These are phyloP conservation scores for Termitomyces sp. DNA, from an alignment of 768 basidiomycete species.

Conservation along the genomic window DNA sequence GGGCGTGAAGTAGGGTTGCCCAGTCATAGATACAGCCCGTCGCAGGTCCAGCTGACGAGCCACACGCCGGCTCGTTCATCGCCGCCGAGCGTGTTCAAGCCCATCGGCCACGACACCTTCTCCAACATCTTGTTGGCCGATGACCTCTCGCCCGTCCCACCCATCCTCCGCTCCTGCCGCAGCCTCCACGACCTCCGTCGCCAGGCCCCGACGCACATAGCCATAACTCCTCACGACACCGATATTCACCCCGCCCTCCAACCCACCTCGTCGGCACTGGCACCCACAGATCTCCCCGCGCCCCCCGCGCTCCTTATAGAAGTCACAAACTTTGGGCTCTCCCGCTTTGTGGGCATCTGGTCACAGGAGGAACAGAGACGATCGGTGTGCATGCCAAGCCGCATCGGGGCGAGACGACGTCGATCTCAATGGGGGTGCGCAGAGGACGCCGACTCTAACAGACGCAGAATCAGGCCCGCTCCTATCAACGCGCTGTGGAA, in stretches of 20 bases:
- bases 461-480: constrained; percentile 31
- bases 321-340: constrained; percentile 84
- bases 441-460: constrained; percentile 11
- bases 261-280: constrained; percentile 20
- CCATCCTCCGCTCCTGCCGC: constrained; percentile 33
- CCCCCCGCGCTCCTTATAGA: constrained; percentile 58
- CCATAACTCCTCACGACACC: constrained; percentile 68
- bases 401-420: not conserved
- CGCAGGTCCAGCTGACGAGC: no score
- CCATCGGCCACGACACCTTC: constrained; percentile 70
- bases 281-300: constrained; percentile 20
- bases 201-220: constrained; percentile 29
- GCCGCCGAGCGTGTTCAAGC: constrained; percentile 31
- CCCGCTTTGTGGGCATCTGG: constrained; percentile 69
- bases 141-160: constrained; percentile 40
- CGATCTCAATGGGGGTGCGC: not conserved
- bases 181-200: constrained; percentile 33
- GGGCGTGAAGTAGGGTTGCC: no score
- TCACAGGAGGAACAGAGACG: constrained; percentile 14
- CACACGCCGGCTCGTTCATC: no score
- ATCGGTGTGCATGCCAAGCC: not conserved
- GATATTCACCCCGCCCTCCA: constrained; percentile 20
- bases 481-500: constrained; percentile 78
- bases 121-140: constrained; percentile 71
- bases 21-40: no score